Conservation (phyloP, 2,329 filamentous ascomycete species). For the Xylariomycetidae sp. region DNA sequence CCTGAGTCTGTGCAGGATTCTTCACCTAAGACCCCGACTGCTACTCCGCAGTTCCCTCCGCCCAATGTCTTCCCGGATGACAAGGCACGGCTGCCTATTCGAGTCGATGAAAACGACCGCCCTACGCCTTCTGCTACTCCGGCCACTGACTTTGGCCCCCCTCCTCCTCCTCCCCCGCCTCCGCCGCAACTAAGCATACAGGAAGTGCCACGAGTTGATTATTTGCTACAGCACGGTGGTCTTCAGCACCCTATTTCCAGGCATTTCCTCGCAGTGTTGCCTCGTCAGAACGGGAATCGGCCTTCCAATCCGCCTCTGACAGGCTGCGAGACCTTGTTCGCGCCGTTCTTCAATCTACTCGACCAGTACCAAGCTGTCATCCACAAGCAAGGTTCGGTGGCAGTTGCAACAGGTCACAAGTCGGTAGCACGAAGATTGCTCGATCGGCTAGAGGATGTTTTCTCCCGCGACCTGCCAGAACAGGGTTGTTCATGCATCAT, state of each 20-base stretch:
- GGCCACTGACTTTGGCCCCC: slow-evolving; percentile 36
- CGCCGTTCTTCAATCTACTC: slow-evolving; percentile 74
- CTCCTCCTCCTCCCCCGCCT: slow-evolving; percentile 54
- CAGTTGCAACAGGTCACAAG: slow-evolving; percentile 90
- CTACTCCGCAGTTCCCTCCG: slow-evolving; percentile 45
- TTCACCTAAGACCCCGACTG: slow-evolving; percentile 55
- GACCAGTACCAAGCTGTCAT: slow-evolving; percentile 83
- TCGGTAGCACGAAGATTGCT: slow-evolving; percentile 87
- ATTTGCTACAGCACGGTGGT: slow-evolving; percentile 84
- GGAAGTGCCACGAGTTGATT: slow-evolving; percentile 80
- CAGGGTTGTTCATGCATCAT: slow-evolving; percentile 83
- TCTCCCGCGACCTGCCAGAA: slow-evolving; percentile 82
- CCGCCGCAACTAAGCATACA: slow-evolving; percentile 68
- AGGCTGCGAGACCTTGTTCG: slow-evolving; percentile 69
- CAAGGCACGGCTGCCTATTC: slow-evolving; percentile 31
- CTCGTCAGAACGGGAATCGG: slow-evolving; percentile 48
- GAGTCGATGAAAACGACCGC: slow-evolving; percentile 32
- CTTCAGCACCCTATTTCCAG: slow-evolving; percentile 66
- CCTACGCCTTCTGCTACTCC: slow-evolving; percentile 33
- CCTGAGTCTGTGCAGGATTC: slow-evolving; percentile 45
- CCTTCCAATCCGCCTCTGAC: slow-evolving; percentile 59
- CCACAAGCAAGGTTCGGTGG: slow-evolving; percentile 77
- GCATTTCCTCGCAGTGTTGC: slow-evolving; percentile 62
- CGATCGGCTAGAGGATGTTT: slow-evolving; percentile 88
- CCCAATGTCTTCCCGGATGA: slow-evolving; percentile 35